Evolutionary conservation across 2,329 filamentous ascomycete species (phyloP).

Genomic region (Verticillium dahliae): DNA sequence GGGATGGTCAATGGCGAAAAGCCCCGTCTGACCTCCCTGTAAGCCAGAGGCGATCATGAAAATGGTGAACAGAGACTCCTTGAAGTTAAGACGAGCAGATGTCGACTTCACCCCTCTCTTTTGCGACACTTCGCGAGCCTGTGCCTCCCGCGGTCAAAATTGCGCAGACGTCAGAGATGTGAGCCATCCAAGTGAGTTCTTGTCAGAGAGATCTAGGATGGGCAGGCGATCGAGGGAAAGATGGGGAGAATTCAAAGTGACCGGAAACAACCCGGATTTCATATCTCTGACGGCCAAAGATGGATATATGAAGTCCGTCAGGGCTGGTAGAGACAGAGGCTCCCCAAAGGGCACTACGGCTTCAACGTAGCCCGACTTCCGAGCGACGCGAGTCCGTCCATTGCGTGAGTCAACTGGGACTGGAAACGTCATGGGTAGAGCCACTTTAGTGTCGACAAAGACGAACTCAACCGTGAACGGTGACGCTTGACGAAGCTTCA

Average conservation of each 20-base stretch:
- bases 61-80: slow-evolving; percentile 40
- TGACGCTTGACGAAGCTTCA: slow-evolving; percentile 27
- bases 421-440: slow-evolving; percentile 31
- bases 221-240: slow-evolving; percentile 38
- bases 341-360: slow-evolving; percentile 28
- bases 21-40: slow-evolving; percentile 34
- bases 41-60: slow-evolving; percentile 38
- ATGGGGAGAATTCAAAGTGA: slow-evolving; percentile 29
- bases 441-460: slow-evolving; percentile 23
- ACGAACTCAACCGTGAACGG: slow-evolving; percentile 34
- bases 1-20: slow-evolving; percentile 34
- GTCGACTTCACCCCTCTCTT: slow-evolving; percentile 14
- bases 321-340: slow-evolving; percentile 12
- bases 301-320: slow-evolving; percentile 31
- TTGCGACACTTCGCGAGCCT: slow-evolving; percentile 20
- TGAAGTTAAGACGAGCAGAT: slow-evolving; percentile 35
- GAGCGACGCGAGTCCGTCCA: slow-evolving; percentile 32
- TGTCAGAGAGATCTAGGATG: slow-evolving; percentile 29
- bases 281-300: slow-evolving; percentile 13
- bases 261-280: background rate
- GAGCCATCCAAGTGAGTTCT: slow-evolving; percentile 29
- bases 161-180: slow-evolving; percentile 27
- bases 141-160: slow-evolving; percentile 35
- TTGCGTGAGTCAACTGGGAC: slow-evolving; percentile 27
- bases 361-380: slow-evolving; percentile 37